Conservation (phyloP, 2,329 filamentous ascomycete species). For the Torrubiellomyces zombiae region DNA sequence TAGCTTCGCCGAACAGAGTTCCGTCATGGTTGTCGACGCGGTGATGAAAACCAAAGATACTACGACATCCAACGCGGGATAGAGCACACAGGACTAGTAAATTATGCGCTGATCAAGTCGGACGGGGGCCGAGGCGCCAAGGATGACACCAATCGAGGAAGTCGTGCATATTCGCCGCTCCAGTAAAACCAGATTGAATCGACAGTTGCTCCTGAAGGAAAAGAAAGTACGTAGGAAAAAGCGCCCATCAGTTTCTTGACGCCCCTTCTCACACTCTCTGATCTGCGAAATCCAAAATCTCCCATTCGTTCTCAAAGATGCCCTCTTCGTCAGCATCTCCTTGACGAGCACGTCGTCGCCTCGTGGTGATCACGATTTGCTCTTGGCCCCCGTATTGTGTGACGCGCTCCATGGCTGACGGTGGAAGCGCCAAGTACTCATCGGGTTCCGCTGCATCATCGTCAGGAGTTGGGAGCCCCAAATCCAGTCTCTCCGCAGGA, state of each 20-base stretch:
- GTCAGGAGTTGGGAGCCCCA: conserved; percentile 31
- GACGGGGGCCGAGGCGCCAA: too few relatives aligned
- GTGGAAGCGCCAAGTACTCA: conserved; percentile 41
- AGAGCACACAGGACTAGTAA: too few relatives aligned
- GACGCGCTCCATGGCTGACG: conserved; percentile 47
- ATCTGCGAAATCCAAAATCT: conserved; percentile 76
- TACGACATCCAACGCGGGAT: conserved; percentile 12
- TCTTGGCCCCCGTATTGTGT: conserved; percentile 47
- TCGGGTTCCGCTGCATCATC: conserved; percentile 35
- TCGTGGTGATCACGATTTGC: conserved; percentile 69
- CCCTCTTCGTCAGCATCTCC: conserved; percentile 46
- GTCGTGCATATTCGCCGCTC: not conserved
- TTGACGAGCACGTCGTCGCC: conserved; percentile 42
- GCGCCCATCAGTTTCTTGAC: not conserved
- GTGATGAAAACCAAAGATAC: conserved; percentile 8
- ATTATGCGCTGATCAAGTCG: too few relatives aligned
- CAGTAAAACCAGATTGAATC: too few relatives aligned
- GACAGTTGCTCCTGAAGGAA: too few relatives aligned
- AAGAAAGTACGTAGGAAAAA: too few relatives aligned
- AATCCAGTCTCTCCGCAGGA: conserved; percentile 30
- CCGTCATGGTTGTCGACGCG: too few relatives aligned
- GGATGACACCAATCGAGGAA: too few relatives aligned
- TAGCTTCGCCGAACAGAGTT: too few relatives aligned
- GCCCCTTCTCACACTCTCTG: conserved; percentile 41
- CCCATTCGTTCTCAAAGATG: conserved; percentile 87